Base-by-base conservation (phyloP, 2,329 filamentous ascomycete genomes). In the Fusarium fracticaudum region DNA sequence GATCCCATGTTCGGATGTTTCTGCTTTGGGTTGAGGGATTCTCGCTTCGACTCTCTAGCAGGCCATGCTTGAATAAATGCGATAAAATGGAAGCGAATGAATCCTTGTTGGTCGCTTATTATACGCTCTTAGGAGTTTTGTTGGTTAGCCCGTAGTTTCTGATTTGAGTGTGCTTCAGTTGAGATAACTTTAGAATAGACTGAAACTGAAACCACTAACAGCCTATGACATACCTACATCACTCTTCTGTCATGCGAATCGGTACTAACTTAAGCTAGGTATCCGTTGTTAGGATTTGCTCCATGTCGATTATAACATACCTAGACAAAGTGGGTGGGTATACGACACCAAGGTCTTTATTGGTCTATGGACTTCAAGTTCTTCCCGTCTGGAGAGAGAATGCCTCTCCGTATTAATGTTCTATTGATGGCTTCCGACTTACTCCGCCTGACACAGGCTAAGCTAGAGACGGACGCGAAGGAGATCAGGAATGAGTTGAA, bases 191-290 rank as follows among this genome's bases (percentile, higher is more conserved):
- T 29, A 29, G 51, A 18, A 37, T 29, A 24, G 35, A 41, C 64
- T 69, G 64, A 69, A 69, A 69, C 64, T 44, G 57, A 69, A 69
- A 69, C 64, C 17, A 54, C 51, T n/a, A 37, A 67, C 44, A 51
- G 14, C 6, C 24, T 54, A 11, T 37, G 10, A 4, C 51, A 29
- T 35, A 35, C 33, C 33, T 20, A 12, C 20, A 7, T n/a, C 14
- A 10, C 7, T 54, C 24, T 29, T 22, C 24, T 29, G 4, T 43
- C 11, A n/a, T 38, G 0, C 37, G 29, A 31, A 18, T 55, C 20
- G 11, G 14, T 1, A 26, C n/a, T 33, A 29, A 29, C 29, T 29
- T 29, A 29, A 29, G 29, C 33, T 33, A 37, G 35, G 7, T 17
- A 17, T 1, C n/a, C n/a, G 1, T 53, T 3, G 33, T 53, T 20